Evolutionary conservation across 2,329 filamentous ascomycete genomes (phyloP), one percentile per base, ranked within the genome.

Genomic region (Boeremia lycopersici): DNA sequence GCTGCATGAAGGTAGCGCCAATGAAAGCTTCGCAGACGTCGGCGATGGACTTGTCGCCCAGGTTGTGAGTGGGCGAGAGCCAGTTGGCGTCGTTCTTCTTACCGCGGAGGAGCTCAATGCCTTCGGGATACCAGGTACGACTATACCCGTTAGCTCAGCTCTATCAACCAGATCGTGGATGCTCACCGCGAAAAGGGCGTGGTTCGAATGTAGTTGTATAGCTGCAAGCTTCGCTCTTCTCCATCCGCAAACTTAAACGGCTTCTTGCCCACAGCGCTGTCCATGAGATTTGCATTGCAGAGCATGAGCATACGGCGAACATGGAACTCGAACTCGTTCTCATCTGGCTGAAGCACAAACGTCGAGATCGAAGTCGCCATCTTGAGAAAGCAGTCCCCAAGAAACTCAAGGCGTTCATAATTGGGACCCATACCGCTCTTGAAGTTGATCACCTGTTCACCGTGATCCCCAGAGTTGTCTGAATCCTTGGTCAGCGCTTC

Each of bases 21-120:
- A 99, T 98, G 52, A 97, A 77, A 0, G 95, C 93, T 72, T 98
- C 95, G 57, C 91, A 96, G 0, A 98, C 92, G 74, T 98, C 95
- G 3, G 95, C 93, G 66, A 96, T 88, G 0, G 89, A 89, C 78
- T 99, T 99, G 75, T 96, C 90, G 0, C 87, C 88, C 2, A 99
- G 82, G 15, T 64, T 63, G 48, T 68, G 65, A 0, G 77, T 78
- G 68, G 97, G 93, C 9, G 77, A 82, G 6, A 78, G 74, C 25
- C 77, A 78, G 10, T 79, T 74, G 11, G 73, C 64, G 17, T 74
- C 79, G 53, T 77, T 80, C 48, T 77, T 79, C 67, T 93, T 96
- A 28, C 93, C 93, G 55, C 84, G 84, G 6, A 88, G 82, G 17
- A 97, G 79, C 26, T 84, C 85, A 30, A 96, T 78, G 0, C 89